Evolutionary conservation across 1,284 basidiomycete species (phyloP), one percentile per base, ranked within the genome.

Genomic region (Bothia castanella): DNA sequence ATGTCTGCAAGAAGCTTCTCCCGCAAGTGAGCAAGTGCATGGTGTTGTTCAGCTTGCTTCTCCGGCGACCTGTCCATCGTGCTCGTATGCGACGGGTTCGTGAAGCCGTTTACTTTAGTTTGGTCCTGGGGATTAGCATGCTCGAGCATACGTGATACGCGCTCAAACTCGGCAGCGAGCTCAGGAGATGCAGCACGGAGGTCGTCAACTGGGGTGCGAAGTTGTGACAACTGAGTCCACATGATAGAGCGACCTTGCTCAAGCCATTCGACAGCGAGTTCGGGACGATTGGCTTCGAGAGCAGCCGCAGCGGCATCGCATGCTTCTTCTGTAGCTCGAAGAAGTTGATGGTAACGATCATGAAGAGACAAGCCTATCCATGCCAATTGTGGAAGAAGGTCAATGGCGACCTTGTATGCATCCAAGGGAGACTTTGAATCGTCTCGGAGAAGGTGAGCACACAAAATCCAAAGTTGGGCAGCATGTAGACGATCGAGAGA

Each of bases 241-340:
- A 51, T 7, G 6, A 51, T 14, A 10, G 48, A 51, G 2, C 42
- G 52, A 25, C 53, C 45, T 42, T 54, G 52, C 10, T 54, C 53
- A 2, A 54, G 45, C 42, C 51, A 54, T 31, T 54, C 51, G 5
- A 49, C 41, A 4, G 52, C 53, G 8, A 31, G 25, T 1, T 31
- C 45, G n/a, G 29, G 42, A 23, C 12, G 29, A 4, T n/a, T 3
- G 0, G 4, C 38, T 1, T 51, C 37, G 3, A 50, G 29, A 8
- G 52, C 53, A 11, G 20, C 10, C 0, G 39, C 53, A 3, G 53
- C 46, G 0, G 42, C 49, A 19, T 52, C 36, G 6, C 49, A 4
- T 1, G 20, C 34, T 27, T 4, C 11, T 3, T 35, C 20, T 25
- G 27, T 31, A 7, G 32, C 45, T 23, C 4, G 16, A 1, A 37